Evolutionary conservation across 805 yeast species (phyloP).

Genomic region (Saccharomycopsis babjevae): DNA sequence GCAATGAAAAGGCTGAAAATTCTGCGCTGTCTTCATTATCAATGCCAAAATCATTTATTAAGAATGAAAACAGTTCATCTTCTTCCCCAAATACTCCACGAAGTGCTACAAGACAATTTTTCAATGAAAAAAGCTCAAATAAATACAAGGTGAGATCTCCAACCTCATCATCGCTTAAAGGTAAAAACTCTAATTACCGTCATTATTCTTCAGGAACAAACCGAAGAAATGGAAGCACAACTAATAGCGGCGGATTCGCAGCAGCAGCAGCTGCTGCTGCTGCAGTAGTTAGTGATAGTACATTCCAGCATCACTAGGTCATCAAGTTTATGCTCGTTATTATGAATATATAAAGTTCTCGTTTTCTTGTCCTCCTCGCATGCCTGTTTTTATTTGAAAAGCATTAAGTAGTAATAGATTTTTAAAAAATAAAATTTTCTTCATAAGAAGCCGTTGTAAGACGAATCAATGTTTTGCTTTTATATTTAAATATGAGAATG

Average conservation of each 20-base stretch:
- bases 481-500: background rate
- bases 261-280: constrained; percentile 30
- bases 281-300: constrained; percentile 19
- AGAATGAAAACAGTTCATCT: background rate
- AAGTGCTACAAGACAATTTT: background rate
- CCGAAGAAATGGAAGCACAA: background rate
- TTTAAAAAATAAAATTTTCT: too few species aligned
- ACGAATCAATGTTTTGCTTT: too few species aligned
- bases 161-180: background rate
- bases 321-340: background rate
- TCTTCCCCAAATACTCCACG: background rate
- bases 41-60: background rate
- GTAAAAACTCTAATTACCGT: background rate
- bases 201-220: background rate
- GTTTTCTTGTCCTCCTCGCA: background rate
- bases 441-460: too few species aligned
- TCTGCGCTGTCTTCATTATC: background rate
- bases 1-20: background rate
- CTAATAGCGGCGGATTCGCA: constrained; percentile 18
- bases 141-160: background rate
- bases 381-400: background rate
- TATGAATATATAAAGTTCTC: background rate
- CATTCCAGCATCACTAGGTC: background rate
- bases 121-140: background rate
- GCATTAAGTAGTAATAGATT: too few species aligned